These are phyloP conservation scores for Pichia sp. DNA, from an alignment of 1,139 yeast genomes.

Conservation along the genomic window DNA sequence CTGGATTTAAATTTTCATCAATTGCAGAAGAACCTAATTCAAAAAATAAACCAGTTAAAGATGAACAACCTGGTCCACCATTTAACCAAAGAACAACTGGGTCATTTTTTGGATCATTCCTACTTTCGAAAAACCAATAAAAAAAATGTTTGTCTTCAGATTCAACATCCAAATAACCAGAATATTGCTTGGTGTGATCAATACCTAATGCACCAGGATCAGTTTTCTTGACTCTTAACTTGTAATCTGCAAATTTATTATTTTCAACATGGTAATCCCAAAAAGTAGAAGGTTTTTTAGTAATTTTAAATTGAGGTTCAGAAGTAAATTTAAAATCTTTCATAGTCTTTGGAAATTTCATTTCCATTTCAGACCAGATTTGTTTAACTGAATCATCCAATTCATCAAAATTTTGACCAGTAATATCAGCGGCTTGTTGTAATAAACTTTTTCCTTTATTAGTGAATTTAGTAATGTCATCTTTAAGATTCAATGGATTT, in stretches of 20 bases:
- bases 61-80: slow-evolving; percentile 75
- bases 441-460: slow-evolving; percentile 16
- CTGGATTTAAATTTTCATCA: slow-evolving; percentile 41
- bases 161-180: slow-evolving; percentile 58
- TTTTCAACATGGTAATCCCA: slow-evolving; percentile 51
- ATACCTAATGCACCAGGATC: slow-evolving; percentile 30
- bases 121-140: slow-evolving; percentile 70
- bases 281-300: slow-evolving; percentile 31
- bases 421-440: slow-evolving; percentile 15
- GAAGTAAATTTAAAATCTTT: slow-evolving; percentile 43
- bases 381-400: slow-evolving; percentile 18
- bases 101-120: slow-evolving; percentile 59
- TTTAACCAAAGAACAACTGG: slow-evolving; percentile 67
- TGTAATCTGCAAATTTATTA: slow-evolving; percentile 22
- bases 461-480: neutral
- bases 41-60: slow-evolving; percentile 59
- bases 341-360: slow-evolving; percentile 46
- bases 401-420: slow-evolving; percentile 15
- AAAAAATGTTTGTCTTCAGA: slow-evolving; percentile 66
- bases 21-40: slow-evolving; percentile 63
- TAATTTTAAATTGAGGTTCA: slow-evolving; percentile 41
- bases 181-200: slow-evolving; percentile 55
- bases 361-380: slow-evolving; percentile 28
- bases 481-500: slow-evolving; percentile 11
- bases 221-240: slow-evolving; percentile 28